Conservation (phyloP, 73 alveolate genomes). For the Paramecium biaurelia region DNA sequence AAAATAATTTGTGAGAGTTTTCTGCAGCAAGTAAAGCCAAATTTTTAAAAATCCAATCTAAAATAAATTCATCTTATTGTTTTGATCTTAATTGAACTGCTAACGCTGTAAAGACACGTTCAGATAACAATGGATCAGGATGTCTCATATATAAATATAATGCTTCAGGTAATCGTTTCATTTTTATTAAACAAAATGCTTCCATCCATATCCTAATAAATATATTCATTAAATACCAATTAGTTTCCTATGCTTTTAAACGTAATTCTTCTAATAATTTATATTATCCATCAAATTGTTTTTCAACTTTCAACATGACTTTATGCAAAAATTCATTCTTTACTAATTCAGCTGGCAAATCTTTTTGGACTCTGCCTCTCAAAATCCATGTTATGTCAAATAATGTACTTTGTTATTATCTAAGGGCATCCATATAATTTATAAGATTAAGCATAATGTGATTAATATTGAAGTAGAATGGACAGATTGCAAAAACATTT, state of each 20-base stretch:
- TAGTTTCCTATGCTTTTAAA: not conserved
- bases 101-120: not conserved
- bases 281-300: not conserved
- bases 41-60: conserved; percentile 17
- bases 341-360: not conserved
- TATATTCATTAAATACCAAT: not conserved
- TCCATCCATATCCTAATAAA: conserved; percentile 13
- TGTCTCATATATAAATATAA: not conserved
- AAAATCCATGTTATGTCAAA: conserved; percentile 34
- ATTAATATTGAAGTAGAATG: not conserved
- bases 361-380: conserved; percentile 10
- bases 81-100: not conserved
- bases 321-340: conserved; percentile 32
- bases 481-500: conserved; percentile 20
- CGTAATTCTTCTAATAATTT: not conserved
- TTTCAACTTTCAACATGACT: not conserved
- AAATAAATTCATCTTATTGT: not conserved
- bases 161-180: not conserved
- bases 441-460: not conserved
- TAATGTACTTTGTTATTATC: not conserved
- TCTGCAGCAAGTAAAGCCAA: conserved; percentile 9
- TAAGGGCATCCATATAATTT: conserved; percentile 7
- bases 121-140: not conserved
- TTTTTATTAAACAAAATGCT: not conserved
- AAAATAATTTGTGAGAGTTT: not conserved